Base-by-base conservation (phyloP, 768 basidiomycete genomes). In the Kwoniella sp. region DNA sequence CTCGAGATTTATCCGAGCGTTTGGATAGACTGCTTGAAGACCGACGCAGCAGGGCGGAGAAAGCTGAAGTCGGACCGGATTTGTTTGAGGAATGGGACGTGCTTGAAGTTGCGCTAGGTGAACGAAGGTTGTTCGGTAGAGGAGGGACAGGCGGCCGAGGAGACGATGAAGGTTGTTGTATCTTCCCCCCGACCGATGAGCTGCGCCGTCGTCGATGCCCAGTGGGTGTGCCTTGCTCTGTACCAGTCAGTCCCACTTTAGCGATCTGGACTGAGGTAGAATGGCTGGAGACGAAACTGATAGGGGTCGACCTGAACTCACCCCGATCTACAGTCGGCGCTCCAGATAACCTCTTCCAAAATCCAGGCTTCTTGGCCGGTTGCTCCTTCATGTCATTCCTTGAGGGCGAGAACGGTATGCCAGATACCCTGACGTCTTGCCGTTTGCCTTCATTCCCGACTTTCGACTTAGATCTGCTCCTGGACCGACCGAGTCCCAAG, bases 271-370 rank as follows among this genome's bases (percentile, higher is more conserved):
- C n/a, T n/a, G n/a, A n/a, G n/a, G n/a, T n/a, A n/a, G n/a, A n/a
- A n/a, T n/a, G n/a, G n/a, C n/a, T n/a, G n/a, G n/a, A n/a, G n/a
- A n/a, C n/a, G n/a, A n/a, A n/a, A n/a, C n/a, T n/a, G n/a, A n/a
- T n/a, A n/a, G n/a, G n/a, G n/a, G n/a, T n/a, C n/a, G n/a, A n/a
- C n/a, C n/a, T n/a, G n/a, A n/a, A n/a, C 67, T 70, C 49, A 71
- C 68, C 57, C 33, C 59, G 26, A 21, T 33, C 52, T 21, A 12
- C n/a, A 10, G 58, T 17, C 5, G 69, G 65, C 8, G 40, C 58
- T 6, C 71, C 74, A 48, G 71, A 73, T 10, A 76, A 46, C 26
- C 74, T 56, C 48, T 76, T 73, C 71, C 71, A 76, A 29, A 76
- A 76, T 12, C 68, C 66, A 15, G 52, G 49, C 36, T 53, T 65